These are phyloP conservation scores for Sequoiadendron giganteum DNA, from an alignment of 75 land plant species.

Conservation along the genomic window DNA sequence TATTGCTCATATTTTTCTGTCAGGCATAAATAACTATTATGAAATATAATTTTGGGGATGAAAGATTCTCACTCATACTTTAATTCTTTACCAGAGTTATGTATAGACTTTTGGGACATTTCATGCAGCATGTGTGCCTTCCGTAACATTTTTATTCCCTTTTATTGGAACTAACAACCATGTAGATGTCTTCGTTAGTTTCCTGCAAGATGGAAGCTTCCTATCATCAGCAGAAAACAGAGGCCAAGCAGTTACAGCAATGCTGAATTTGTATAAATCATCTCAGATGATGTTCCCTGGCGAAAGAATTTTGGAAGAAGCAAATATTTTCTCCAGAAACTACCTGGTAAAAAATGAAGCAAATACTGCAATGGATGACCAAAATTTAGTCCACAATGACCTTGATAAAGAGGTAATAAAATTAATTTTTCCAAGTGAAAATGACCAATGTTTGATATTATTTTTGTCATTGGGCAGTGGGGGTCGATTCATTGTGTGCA, in stretches of 20 bases:
- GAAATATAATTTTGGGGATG: background rate
- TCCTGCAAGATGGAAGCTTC: conserved; percentile 3
- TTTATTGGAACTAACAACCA: background rate
- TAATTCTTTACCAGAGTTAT: background rate
- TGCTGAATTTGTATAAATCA: conserved; percentile 48
- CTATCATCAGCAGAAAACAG: conserved; percentile 12
- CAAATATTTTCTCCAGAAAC: conserved; percentile 29
- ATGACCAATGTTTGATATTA: background rate
- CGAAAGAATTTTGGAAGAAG: conserved; percentile 43
- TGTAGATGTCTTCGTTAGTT: conserved; percentile 16
- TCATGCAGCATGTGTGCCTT: background rate
- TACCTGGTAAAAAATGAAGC: conserved; percentile 31
- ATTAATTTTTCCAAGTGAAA: conserved; percentile 8
- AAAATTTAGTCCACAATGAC: conserved; percentile 18
- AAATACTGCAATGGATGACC: conserved; percentile 5
- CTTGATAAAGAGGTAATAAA: conserved; percentile 16
- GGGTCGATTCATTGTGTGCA: conserved; percentile 15
- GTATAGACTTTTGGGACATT: background rate
- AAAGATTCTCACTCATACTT: background rate
- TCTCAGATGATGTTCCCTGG: conserved; percentile 47
- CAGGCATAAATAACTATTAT: background rate
- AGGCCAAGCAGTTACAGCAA: conserved; percentile 21
- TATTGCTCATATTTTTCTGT: background rate
- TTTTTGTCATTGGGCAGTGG: background rate
- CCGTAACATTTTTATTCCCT: background rate